Percentiles rank a stretch among this genome's conserved stretches.
phyloP scores from a whole-genome alignment of 768 basidiomycete genomes.

The Mycena capillaripes region DNA sequence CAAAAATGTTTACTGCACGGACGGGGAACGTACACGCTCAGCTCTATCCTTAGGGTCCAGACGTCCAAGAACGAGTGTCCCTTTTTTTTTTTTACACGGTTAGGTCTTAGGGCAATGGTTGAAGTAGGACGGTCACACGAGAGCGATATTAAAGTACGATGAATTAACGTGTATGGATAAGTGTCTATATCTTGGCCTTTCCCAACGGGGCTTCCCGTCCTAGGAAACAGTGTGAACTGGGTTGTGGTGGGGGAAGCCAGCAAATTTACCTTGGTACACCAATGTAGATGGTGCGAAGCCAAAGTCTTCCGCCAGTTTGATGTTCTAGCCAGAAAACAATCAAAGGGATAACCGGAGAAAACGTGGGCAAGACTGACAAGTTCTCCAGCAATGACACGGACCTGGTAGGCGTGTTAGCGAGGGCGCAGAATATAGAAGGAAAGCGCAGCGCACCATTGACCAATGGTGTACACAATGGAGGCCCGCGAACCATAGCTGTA shows the following conservation, averaged over 20 bases:
- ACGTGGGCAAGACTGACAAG: constrained; percentile 64
- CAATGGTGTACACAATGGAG: constrained; percentile 92
- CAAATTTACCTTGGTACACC: constrained; percentile 77
- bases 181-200: constrained; percentile 69
- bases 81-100: no score
- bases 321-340: constrained; percentile 61
- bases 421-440: constrained; percentile 13
- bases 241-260: constrained; percentile 10
- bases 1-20: no score
- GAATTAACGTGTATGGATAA: constrained; percentile 15
- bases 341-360: constrained; percentile 11
- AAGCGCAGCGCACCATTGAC: constrained; percentile 81
- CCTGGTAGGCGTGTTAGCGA: constrained; percentile 53
- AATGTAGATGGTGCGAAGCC: constrained; percentile 91
- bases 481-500: constrained; percentile 87
- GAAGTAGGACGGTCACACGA: not conserved
- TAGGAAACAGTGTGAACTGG: constrained; percentile 37
- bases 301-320: constrained; percentile 80
- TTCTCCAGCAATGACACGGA: constrained; percentile 89
- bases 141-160: constrained; percentile 23
- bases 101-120: not conserved
- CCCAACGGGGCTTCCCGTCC: constrained; percentile 68
- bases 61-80: no score
- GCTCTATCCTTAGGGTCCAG: no score
- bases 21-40: no score